These are phyloP conservation scores for Antitrichia curtipendula DNA, from an alignment of 225 moss, liverwort and hornwort genomes.

Conservation along the genomic window DNA sequence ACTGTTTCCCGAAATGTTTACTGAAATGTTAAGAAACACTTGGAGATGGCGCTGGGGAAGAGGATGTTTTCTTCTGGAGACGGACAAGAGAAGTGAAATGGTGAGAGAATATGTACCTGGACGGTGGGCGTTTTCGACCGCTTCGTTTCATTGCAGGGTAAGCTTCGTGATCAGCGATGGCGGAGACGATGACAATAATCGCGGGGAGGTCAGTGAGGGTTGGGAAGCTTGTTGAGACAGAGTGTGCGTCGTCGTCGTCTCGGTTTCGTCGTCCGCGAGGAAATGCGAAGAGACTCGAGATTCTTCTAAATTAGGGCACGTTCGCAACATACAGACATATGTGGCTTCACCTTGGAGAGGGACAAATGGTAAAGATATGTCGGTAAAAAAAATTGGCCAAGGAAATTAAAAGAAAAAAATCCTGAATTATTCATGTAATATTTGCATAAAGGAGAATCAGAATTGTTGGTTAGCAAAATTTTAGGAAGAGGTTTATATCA, in stretches of 20 bases:
- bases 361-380: background rate
- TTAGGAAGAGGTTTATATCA: background rate
- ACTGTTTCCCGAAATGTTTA: background rate
- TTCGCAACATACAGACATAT: background rate
- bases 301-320: background rate
- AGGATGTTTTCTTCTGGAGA: background rate
- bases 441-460: rapidly evolving
- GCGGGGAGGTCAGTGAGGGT: background rate
- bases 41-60: background rate
- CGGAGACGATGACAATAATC: background rate
- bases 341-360: background rate
- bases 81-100: background rate
- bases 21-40: background rate
- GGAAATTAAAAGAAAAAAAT: background rate
- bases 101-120: background rate
- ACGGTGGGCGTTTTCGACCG: background rate
- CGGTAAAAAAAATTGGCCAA: background rate
- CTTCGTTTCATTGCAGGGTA: background rate
- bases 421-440: background rate
- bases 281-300: background rate
- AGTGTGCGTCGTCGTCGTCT: background rate
- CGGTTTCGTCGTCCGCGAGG: background rate
- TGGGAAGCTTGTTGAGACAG: background rate
- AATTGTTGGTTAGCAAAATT: background rate
- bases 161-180: background rate